Evolutionary conservation across 495 filamentous ascomycete species (phyloP).

Genomic region (Pseudevernia furfuracea): DNA sequence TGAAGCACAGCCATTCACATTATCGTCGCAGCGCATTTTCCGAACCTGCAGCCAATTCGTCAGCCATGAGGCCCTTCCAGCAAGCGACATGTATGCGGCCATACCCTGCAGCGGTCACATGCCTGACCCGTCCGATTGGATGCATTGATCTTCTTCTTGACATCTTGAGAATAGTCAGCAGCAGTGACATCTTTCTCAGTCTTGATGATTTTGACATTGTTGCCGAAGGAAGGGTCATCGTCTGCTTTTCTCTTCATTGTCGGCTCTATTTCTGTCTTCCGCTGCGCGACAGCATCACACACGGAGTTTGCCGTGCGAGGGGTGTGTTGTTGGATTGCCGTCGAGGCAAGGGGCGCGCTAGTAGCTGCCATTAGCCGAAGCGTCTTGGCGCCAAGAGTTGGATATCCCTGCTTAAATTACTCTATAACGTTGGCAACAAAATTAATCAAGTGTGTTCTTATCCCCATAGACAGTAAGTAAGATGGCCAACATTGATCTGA

Average conservation of each 20-base stretch:
- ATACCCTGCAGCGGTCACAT: constrained; percentile 85
- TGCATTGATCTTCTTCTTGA: constrained; percentile 55
- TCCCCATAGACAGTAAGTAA: too few species aligned
- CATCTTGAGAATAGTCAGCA: constrained; percentile 59
- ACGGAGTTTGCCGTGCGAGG: constrained; percentile 6
- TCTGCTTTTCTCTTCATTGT: constrained; percentile 19
- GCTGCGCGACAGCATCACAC: not conserved
- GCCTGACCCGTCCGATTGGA: constrained; percentile 74
- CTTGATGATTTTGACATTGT: constrained; percentile 21
- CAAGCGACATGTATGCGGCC: constrained; percentile 20
- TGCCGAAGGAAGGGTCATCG: constrained; percentile 15
- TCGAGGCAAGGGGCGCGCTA: not conserved
- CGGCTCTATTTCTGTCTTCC: constrained; percentile 2
- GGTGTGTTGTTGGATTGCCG: not conserved
- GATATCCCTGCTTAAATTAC: too few species aligned
- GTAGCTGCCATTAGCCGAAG: not conserved
- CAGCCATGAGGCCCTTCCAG: not conserved
- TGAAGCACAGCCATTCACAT: constrained; percentile 63
- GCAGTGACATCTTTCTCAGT: constrained; percentile 29
- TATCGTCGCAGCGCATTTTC: constrained; percentile 75
- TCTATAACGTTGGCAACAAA: too few species aligned
- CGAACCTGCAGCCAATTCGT: constrained; percentile 48
- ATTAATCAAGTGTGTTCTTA: too few species aligned
- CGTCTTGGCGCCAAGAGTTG: not conserved
- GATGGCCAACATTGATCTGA: too few species aligned